Evolutionary conservation across 148 eudicot genomes (phyloP).

Genomic region (Nyssa sinensis): DNA sequence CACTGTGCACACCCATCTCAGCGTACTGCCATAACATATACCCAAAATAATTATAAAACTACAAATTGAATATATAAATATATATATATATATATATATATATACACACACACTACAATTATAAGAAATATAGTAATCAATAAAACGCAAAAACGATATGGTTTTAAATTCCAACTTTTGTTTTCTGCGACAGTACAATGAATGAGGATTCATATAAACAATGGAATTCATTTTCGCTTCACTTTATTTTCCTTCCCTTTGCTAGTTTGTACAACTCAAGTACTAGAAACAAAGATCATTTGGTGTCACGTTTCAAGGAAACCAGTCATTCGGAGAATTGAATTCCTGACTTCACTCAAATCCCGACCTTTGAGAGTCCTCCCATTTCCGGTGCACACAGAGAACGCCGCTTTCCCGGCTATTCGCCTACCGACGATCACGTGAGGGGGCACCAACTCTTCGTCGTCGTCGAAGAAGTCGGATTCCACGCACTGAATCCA

Average conservation of each 20-base stretch:
- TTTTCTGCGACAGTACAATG: no score
- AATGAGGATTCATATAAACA: neutral
- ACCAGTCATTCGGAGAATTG: slow-evolving; percentile 73
- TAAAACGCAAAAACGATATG: no score
- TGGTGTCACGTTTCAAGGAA: slow-evolving; percentile 53
- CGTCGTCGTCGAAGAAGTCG: slow-evolving; percentile 31
- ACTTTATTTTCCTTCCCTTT: neutral
- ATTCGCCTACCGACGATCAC: slow-evolving; percentile 45
- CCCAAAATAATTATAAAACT: no score
- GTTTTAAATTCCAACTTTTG: no score
- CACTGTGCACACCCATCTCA: neutral
- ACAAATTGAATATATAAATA: no score
- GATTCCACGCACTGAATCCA: slow-evolving; percentile 23
- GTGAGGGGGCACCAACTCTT: slow-evolving; percentile 64
- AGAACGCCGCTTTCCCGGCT: slow-evolving; percentile 40
- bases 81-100: no score
- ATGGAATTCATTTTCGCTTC: neutral
- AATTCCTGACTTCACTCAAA: slow-evolving; percentile 58
- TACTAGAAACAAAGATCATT: neutral
- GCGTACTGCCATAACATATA: no score
- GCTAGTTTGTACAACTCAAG: neutral
- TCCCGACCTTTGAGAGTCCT: slow-evolving; percentile 62
- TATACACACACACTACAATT: no score
- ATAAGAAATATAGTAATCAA: neutral
- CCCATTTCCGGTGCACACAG: slow-evolving; percentile 45